phyloP scores from a whole-genome alignment of 352 stramenopile genomes.

The Pythium rhizo-oryzae region DNA sequence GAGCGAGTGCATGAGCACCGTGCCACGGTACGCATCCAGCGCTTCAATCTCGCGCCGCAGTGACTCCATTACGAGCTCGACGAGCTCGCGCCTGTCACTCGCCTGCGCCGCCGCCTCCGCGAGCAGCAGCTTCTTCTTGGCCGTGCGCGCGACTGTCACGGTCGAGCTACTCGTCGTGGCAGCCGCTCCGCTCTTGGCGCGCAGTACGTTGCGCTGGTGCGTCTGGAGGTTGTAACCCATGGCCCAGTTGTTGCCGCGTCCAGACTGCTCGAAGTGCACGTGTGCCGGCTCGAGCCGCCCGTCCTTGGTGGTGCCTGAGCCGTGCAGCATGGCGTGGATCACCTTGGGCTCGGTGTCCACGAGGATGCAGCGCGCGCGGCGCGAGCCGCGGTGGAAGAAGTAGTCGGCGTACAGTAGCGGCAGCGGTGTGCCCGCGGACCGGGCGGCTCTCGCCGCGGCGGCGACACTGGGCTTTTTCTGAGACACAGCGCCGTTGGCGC shows the following conservation, averaged over 20 bases:
- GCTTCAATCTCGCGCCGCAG: constrained; percentile 71
- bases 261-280: constrained; percentile 63
- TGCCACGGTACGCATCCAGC: constrained; percentile 71
- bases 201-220: constrained; percentile 39
- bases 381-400: constrained; percentile 53
- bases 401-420: constrained; percentile 35
- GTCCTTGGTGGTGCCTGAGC: not conserved
- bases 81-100: constrained; percentile 47
- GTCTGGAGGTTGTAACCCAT: constrained; percentile 83
- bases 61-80: constrained; percentile 76
- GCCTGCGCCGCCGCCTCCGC: constrained; percentile 7
- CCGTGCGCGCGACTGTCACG: not conserved
- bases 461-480: constrained; percentile 1
- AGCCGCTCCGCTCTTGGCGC: constrained; percentile 11
- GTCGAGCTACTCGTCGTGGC: not conserved
- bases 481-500: not conserved
- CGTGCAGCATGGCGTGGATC: constrained; percentile 39
- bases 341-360: constrained; percentile 85
- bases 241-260: constrained; percentile 89
- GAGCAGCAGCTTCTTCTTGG: constrained; percentile 9
- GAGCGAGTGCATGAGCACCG: constrained; percentile 78
- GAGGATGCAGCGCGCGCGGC: constrained; percentile 64
- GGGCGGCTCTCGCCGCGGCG: not conserved
- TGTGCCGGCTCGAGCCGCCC: constrained; percentile 44
- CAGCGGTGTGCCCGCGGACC: not conserved